Base-by-base conservation (phyloP, 345 rosid species). In the Cochlearia excelsa region DNA sequence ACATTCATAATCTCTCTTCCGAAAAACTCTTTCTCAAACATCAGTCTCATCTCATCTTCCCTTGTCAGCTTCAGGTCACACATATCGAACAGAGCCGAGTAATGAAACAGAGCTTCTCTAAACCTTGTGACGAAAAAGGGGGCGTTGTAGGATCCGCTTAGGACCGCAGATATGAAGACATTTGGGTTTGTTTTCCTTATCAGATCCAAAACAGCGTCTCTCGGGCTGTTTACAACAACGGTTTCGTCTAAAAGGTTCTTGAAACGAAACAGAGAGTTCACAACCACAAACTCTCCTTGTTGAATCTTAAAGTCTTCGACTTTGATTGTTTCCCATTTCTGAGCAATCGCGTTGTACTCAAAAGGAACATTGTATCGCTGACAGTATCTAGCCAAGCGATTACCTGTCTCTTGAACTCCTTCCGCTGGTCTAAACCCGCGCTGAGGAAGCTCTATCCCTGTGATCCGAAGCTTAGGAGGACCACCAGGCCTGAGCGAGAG, bases 371-470 rank as follows among this genome's bases (percentile, higher is more conserved):
- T 68, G 59, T 76, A 78, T 26, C 75, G 74, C 68, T 85, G 78
- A 58, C 95, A 85, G 69, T 81, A 85, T 33, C 76, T 70, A 45
- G 90, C 87, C 66, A 90, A 71, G 61, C 84, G 84, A 38, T 73
- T 72, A 26, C 97, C 97, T 0, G 90, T 83, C 78, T 75, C 81
- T 54, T 65, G 74, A 33, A 87, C 81, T 64, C 85, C 78, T 74
- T 83, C 88, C 9, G 84, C 81, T 45, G 93, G 97, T 66, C 95
- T 77, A 65, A 87, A 82, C 8, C 97, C 97, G 0, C 70, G 70
- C 26, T 83, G 85, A 23, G 97, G 97, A 27, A 83, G 76, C 68
- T 90, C 95, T 47, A 90, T 87, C 27, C 95, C 97, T 0, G 97
- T 90, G 6, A 90, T 84, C 7, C 95, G 80, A 43, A 90, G 78